Evolutionary conservation across 2,329 filamentous ascomycete species (phyloP), one percentile per base, ranked within the genome.

Genomic region (Fusarium sarcochroum): DNA sequence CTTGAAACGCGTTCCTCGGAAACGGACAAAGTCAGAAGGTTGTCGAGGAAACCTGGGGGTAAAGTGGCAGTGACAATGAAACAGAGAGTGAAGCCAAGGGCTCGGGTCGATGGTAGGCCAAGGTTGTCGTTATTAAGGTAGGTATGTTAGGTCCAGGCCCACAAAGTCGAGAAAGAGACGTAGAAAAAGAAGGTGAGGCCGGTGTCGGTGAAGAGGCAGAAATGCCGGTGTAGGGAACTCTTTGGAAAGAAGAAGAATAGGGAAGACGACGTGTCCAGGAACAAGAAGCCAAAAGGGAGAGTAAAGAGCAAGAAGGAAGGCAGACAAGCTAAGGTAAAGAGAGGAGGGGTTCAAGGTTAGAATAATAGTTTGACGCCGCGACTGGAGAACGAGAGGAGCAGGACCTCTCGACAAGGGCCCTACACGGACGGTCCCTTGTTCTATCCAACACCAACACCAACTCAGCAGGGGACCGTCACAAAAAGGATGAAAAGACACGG

Each of bases 331-430:
- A 9, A 44, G 48, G 42, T 18, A 25, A 48, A 53, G 52, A 61
- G 61, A 67, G 52, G 68, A 70, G 66, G 68, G 56, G 60, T 58
- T 66, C 41, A 37, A 27, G 25, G 44, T 21, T 59, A 37, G 58
- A 59, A 60, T 58, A 59, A 60, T 32, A 63, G 30, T 66, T 52
- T 56, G 53, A 44, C 49, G 52, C 41, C 57, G 48, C 57, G 44
- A 70, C 53, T 56, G 49, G 65, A 55, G 41, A 44, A 38, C 40
- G 60, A 53, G 57, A 63, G 44, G 54, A 57, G 47, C 55, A 58
- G 49, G 55, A 71, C 55, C 45, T 64, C 44, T 64, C 44, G 62
- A 71, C 70, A 67, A 70, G 60, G 70, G 70, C 70, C 63, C 44
- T 58, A 58, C 54, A 57, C 38, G 58, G 50, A 60, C 58, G 56